phyloP scores from a whole-genome alignment of 257 asterid species.

The Haberlea rhodopensis region DNA sequence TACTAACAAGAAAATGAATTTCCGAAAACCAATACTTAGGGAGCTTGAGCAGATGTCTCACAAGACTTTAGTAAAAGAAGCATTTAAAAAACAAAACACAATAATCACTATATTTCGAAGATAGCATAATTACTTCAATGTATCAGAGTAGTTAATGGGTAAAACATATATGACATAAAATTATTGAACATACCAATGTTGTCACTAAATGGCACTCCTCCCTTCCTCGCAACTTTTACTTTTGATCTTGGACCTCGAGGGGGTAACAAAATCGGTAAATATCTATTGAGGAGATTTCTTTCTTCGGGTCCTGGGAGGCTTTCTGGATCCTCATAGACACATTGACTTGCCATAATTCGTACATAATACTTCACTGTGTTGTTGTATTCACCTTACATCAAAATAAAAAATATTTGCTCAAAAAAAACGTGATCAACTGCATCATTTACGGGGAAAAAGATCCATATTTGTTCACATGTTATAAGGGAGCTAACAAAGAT shows the following conservation, averaged over 20 bases:
- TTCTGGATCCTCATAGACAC: slow-evolving; percentile 4
- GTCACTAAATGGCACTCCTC: slow-evolving; percentile 5
- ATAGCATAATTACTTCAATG: neutral
- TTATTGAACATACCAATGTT: slow-evolving; percentile 14
- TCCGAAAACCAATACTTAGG: slow-evolving; percentile 3
- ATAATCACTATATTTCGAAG: neutral
- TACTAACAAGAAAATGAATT: neutral
- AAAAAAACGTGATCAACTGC: neutral
- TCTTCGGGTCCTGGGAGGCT: slow-evolving; percentile 5
- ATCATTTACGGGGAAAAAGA: neutral
- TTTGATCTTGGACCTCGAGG: slow-evolving; percentile 17
- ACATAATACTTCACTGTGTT: slow-evolving; percentile 8
- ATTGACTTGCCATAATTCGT: neutral
- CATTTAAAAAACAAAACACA: neutral
- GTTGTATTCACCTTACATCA: slow-evolving; percentile 21
- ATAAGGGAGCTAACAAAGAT: neutral
- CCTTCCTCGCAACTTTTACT: slow-evolving; percentile 14
- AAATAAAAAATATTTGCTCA: neutral
- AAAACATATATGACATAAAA: slow-evolving; percentile 1
- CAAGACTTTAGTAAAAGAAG: neutral
- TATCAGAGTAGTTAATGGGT: neutral
- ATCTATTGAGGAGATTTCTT: neutral
- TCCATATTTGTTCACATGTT: neutral
- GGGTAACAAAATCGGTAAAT: neutral
- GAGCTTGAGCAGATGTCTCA: neutral